Evolutionary conservation across 192 early-diverging fungal genomes (phyloP).

Genomic region (Backusella luteola): DNA sequence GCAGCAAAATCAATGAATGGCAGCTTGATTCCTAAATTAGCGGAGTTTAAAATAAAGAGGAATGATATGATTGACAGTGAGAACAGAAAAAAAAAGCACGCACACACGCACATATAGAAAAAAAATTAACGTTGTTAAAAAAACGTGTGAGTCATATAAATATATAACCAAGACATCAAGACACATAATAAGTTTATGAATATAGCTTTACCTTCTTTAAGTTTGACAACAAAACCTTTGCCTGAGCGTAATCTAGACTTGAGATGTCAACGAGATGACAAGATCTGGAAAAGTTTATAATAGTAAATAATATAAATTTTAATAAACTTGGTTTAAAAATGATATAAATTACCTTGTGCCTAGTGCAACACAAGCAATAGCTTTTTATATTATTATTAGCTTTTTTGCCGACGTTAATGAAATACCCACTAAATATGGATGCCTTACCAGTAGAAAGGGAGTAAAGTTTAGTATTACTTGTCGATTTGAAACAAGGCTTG

Average conservation of each 20-base stretch:
- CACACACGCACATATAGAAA: not conserved
- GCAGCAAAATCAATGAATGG: conserved; percentile 11
- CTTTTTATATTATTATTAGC: conserved; percentile 10
- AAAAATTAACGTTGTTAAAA: not conserved
- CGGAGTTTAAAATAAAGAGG: not conserved
- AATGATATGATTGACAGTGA: not conserved
- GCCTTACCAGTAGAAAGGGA: conserved; percentile 18
- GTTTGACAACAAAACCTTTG: not conserved
- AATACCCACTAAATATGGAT: not conserved
- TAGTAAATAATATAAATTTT: not conserved
- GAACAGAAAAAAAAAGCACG: not conserved
- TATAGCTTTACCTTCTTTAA: conserved; percentile 7
- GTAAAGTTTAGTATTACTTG: conserved; percentile 8
- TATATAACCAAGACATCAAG: not conserved
- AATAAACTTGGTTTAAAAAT: not conserved
- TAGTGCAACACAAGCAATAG: conserved; percentile 22
- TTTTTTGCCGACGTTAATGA: not conserved
- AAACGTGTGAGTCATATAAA: not conserved
- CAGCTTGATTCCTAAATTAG: conserved; percentile 6
- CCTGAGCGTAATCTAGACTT: conserved; percentile 5
- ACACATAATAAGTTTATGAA: not conserved
- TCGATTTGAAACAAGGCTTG: conserved; percentile 20
- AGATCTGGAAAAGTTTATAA: conserved; percentile 1
- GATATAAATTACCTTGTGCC: conserved; percentile 23
- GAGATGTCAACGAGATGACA: conserved; percentile 14